Conservation (phyloP, 805 yeast species). For the Tetrapisispora namnaoensis region DNA sequence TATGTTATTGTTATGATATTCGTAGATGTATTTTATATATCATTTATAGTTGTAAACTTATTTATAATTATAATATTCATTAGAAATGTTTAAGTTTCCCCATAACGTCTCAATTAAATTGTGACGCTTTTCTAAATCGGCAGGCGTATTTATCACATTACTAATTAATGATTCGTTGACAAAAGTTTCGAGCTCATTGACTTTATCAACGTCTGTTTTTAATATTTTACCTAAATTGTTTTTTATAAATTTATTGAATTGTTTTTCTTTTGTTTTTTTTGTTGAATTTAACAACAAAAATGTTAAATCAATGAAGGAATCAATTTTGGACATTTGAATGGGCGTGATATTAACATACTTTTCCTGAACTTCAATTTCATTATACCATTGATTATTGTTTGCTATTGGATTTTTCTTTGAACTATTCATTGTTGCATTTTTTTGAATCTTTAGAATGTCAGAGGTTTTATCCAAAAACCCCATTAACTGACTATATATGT, state of each 20-base stretch:
- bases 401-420: slow-evolving; percentile 15
- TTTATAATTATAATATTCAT: not conserved
- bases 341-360: slow-evolving; percentile 32
- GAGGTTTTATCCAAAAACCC: not conserved
- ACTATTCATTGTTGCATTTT: not conserved
- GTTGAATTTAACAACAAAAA: not conserved
- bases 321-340: slow-evolving; percentile 26
- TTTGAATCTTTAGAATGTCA: not conserved
- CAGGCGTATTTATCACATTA: slow-evolving; percentile 4
- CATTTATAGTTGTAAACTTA: not conserved
- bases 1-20: too few relatives aligned
- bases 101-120: slow-evolving; percentile 5
- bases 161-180: not conserved
- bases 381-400: slow-evolving; percentile 2
- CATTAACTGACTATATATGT: not conserved
- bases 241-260: not conserved
- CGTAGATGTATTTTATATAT: not conserved
- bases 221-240: not conserved
- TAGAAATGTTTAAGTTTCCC: slow-evolving; percentile 5
- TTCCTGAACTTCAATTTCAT: slow-evolving; percentile 41
- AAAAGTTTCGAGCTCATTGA: not conserved
- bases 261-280: too few relatives aligned
- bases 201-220: not conserved
- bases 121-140: not conserved
- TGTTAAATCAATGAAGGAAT: slow-evolving; percentile 1